These are phyloP conservation scores for Isatis tinctoria DNA, from an alignment of 345 rosid genomes.

Conservation along the genomic window DNA sequence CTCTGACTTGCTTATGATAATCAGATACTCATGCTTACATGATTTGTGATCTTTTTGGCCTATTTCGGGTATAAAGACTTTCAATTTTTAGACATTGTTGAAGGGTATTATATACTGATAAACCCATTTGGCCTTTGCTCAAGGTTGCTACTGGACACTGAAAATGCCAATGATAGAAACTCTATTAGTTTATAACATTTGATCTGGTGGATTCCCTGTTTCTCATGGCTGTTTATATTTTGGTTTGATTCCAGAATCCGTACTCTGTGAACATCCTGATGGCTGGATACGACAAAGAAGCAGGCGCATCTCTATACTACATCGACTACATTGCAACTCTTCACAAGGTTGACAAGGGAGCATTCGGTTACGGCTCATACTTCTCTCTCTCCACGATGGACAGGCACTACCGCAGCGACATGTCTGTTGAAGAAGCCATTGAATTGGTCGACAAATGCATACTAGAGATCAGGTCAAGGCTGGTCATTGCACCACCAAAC, in stretches of 20 bases:
- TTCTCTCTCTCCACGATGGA: constrained; percentile 93
- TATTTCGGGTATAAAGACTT: not conserved
- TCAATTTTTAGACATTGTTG: not conserved
- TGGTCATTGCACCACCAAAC: constrained; percentile 93
- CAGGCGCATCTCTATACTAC: constrained; percentile 90
- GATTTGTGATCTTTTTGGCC: not conserved
- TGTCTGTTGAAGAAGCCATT: constrained; percentile 84
- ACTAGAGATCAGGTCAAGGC: constrained; percentile 81
- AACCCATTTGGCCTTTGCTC: not conserved
- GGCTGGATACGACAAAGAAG: constrained; percentile 95
- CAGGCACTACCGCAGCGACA: constrained; percentile 85
- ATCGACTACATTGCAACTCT: constrained; percentile 93
- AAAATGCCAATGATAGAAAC: not conserved
- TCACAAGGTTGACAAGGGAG: constrained; percentile 95
- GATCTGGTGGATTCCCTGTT: not conserved
- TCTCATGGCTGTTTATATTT: not conserved
- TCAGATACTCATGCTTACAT: too few species aligned
- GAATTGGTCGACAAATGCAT: constrained; percentile 87
- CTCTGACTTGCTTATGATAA: too few species aligned
- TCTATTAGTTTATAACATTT: not conserved
- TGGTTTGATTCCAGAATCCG: constrained; percentile 54
- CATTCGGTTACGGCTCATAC: constrained; percentile 93
- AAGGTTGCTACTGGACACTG: not conserved
- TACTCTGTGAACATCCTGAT: constrained; percentile 83
- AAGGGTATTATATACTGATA: not conserved